Conservation (phyloP, 2,329 filamentous ascomycete species). For the Curvularia spicifera region DNA sequence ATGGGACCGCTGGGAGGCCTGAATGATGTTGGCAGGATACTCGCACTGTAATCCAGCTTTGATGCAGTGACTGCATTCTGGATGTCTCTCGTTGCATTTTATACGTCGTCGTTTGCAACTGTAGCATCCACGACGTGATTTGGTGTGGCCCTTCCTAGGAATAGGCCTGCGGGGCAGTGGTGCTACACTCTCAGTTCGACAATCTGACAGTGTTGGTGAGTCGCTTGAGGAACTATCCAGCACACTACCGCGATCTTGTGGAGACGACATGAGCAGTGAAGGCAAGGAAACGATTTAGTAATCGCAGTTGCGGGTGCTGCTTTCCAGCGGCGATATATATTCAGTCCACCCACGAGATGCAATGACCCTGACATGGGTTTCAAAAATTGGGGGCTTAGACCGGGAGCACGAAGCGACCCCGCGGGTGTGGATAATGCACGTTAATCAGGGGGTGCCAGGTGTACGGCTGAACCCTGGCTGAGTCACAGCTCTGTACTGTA, state of each 20-base stretch:
- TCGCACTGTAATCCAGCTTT: slow-evolving; percentile 69
- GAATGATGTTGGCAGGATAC: slow-evolving; percentile 60
- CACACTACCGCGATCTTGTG: slow-evolving; percentile 25
- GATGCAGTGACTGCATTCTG: slow-evolving; percentile 67
- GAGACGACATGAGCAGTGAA: slow-evolving; percentile 30
- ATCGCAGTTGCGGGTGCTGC: slow-evolving; percentile 24
- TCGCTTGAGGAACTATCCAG: slow-evolving; percentile 42
- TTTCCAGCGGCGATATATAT: slow-evolving; percentile 40
- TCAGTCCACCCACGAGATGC: slow-evolving; percentile 19
- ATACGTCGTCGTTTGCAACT: slow-evolving; percentile 72
- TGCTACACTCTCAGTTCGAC: slow-evolving; percentile 26
- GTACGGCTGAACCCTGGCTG: slow-evolving; percentile 34
- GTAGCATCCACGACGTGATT: slow-evolving; percentile 69
- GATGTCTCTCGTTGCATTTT: slow-evolving; percentile 72
- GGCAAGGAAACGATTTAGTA: slow-evolving; percentile 23
- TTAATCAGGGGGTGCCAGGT: slow-evolving; percentile 36
- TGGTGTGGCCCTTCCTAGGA: slow-evolving; percentile 66
- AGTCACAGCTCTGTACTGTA: slow-evolving; percentile 42
- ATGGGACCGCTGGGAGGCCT: slow-evolving; percentile 32
- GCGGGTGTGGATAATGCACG: slow-evolving; percentile 25
- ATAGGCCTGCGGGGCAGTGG: slow-evolving; percentile 45
- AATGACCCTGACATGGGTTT: slow-evolving; percentile 19
- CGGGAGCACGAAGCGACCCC: slow-evolving; percentile 30
- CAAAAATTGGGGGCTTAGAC: slow-evolving; percentile 5
- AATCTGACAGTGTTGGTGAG: slow-evolving; percentile 37